Evolutionary conservation across 2,329 filamentous ascomycete species (phyloP), one percentile per base, ranked within the genome.

Genomic region (Botryotinia convoluta): DNA sequence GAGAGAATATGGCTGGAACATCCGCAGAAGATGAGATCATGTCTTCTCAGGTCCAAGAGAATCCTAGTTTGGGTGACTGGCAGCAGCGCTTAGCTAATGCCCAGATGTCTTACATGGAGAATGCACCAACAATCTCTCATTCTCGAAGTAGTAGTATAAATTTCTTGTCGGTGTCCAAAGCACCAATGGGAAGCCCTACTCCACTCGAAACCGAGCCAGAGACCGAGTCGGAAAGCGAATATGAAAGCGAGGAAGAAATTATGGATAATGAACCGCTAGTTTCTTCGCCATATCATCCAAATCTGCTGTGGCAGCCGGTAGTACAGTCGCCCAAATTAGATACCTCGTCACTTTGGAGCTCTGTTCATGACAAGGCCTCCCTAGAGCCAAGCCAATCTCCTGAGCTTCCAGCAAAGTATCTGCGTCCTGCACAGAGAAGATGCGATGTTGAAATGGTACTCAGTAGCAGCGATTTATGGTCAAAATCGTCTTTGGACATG

Each of bases 161-260:
- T 75, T 83, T 83, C 77, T 74, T 84, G 63, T 78, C 82, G 68
- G 74, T 84, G 69, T 77, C 83, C 48, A 82, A 82, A 73, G 80
- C 81, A 16, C 82, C 83, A 71, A 77, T 87, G 4, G 85, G 83
- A 54, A 88, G 86, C 75, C 86, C 87, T 45, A 89, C 87, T 64
- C 87, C 87, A 68, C 85, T 86, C 12, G 86, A 89, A 71, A 87
- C 85, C 26, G 76, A 76, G n/a, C 74, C 73, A 16, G 77, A 79
- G 45, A 74, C 69, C 16, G 75, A 75, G 20, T 51, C 39, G 14
- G 48, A 54, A 7, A n/a, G 12, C 12, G 26, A n/a, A 54, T n/a
- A n/a, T 37, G 42, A 44, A 60, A 29, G 18, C 35, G 57, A 44
- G 10, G 74, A 71, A 72, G 61, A 74, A 32, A 64, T 39, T 35